phyloP scores from a whole-genome alignment of 352 stramenopile genomes.

The Thalassiosira mediterranea region DNA sequence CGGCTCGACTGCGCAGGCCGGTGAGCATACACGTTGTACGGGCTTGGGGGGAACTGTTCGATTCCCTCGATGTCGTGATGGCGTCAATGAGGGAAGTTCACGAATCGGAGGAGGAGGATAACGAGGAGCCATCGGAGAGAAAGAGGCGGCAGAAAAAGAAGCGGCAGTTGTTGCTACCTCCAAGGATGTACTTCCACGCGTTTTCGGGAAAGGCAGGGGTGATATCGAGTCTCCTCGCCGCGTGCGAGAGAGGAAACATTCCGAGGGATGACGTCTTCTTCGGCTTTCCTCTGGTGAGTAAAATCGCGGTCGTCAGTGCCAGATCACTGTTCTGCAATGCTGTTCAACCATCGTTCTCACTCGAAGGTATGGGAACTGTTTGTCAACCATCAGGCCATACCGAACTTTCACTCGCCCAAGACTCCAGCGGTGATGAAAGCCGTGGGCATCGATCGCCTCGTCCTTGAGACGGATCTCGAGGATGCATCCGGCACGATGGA shows the following conservation, averaged over 20 bases:
- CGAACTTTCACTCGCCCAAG: conserved; percentile 74
- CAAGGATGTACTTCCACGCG: conserved; percentile 83
- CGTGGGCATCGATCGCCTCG: conserved; percentile 69
- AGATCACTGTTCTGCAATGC: not conserved
- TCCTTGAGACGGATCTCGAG: conserved; percentile 83
- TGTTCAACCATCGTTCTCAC: not conserved
- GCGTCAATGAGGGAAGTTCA: conserved; percentile 36
- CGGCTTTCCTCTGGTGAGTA: conserved; percentile 78
- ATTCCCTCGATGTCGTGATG: conserved; percentile 46
- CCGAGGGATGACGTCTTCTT: conserved; percentile 63
- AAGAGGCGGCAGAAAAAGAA: conserved; percentile 33
- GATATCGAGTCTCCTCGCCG: conserved; percentile 58
- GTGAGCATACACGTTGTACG: conserved; percentile 80
- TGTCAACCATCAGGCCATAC: conserved; percentile 29
- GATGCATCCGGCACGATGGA: conserved; percentile 56
- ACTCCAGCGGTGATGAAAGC: conserved; percentile 65
- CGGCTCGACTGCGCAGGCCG: conserved; percentile 57
- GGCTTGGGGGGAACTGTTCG: conserved; percentile 68
- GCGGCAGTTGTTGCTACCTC: conserved; percentile 49
- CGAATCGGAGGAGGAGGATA: not conserved
- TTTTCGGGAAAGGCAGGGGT: conserved; percentile 77
- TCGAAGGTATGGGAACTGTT: no score
- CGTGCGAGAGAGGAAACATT: conserved; percentile 50
- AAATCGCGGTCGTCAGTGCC: not conserved
- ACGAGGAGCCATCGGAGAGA: not conserved